These are phyloP conservation scores for Calonectria henricotiae DNA, from an alignment of 2,329 filamentous ascomycete species.

Conservation along the genomic window DNA sequence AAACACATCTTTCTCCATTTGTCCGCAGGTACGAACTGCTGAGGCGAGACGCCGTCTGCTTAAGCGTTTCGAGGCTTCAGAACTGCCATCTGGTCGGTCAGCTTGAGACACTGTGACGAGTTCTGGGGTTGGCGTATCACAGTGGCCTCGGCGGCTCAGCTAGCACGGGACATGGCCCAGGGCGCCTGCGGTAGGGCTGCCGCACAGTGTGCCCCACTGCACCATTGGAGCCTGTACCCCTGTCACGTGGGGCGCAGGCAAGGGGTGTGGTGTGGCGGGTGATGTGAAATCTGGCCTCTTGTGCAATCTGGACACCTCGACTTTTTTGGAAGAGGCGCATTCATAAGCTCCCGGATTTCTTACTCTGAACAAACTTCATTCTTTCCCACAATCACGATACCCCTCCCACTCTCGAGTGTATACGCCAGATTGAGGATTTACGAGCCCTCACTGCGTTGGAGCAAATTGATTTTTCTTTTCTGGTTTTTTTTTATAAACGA, in stretches of 20 bases:
- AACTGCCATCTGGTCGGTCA: slow-evolving; percentile 26
- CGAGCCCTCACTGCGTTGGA: slow-evolving; percentile 51
- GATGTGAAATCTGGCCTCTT: slow-evolving; percentile 69
- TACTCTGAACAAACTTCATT: slow-evolving; percentile 52
- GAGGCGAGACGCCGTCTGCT: slow-evolving; percentile 22
- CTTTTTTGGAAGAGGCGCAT: slow-evolving; percentile 55
- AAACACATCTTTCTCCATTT: slow-evolving; percentile 19
- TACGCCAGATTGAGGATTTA: slow-evolving; percentile 54
- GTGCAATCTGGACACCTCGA: slow-evolving; percentile 65
- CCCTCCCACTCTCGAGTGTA: slow-evolving; percentile 52
- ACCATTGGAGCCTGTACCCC: slow-evolving; percentile 45
- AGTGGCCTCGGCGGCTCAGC: not conserved
- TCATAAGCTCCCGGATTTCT: slow-evolving; percentile 59
- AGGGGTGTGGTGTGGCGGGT: slow-evolving; percentile 43
- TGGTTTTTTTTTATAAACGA: slow-evolving; percentile 37
- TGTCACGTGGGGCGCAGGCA: slow-evolving; percentile 55
- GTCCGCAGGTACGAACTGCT: slow-evolving; percentile 17
- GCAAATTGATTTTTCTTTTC: slow-evolving; percentile 50
- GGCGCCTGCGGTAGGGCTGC: slow-evolving; percentile 39
- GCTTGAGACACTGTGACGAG: slow-evolving; percentile 43
- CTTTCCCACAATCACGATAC: slow-evolving; percentile 53
- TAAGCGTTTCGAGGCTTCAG: slow-evolving; percentile 33
- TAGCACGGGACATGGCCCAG: not conserved
- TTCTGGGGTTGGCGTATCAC: slow-evolving; percentile 31
- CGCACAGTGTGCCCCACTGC: slow-evolving; percentile 44